These are phyloP conservation scores for Globisporangium nodosum DNA, from an alignment of 352 stramenopile species.

Conservation along the genomic window DNA sequence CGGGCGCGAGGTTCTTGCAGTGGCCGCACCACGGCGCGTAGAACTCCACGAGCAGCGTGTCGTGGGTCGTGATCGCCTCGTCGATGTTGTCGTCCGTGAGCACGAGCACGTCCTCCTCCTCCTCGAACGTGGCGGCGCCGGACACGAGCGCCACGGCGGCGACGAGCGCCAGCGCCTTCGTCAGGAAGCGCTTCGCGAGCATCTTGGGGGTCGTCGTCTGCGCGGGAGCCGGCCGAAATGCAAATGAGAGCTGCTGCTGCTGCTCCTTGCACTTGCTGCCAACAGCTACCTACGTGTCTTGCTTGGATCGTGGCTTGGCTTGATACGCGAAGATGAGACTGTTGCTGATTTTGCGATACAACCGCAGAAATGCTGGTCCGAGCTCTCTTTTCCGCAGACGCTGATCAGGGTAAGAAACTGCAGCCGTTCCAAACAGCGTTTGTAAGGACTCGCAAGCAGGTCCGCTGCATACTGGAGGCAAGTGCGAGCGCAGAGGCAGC, in stretches of 20 bases:
- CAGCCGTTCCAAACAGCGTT: background rate
- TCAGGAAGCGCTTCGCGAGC: slow-evolving; percentile 52
- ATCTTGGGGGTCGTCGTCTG: slow-evolving; percentile 16
- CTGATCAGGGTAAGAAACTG: background rate
- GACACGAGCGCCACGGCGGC: slow-evolving; percentile 39
- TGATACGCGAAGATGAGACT: background rate
- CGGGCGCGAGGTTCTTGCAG: slow-evolving; percentile 89
- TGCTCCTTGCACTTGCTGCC: background rate
- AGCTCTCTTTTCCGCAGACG: slow-evolving; percentile 14
- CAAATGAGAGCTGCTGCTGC: background rate
- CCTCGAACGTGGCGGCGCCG: slow-evolving; percentile 52
- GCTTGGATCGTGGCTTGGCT: background rate
- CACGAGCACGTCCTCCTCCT: slow-evolving; percentile 90
- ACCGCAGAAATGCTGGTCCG: background rate
- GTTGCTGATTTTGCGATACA: background rate
- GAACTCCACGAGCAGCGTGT: slow-evolving; percentile 92
- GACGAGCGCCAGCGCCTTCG: slow-evolving; percentile 39
- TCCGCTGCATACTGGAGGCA: slow-evolving; percentile 10
- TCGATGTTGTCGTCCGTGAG: slow-evolving; percentile 91
- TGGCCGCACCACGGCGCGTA: slow-evolving; percentile 94
- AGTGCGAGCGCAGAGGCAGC: slow-evolving; percentile 1
- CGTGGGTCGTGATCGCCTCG: slow-evolving; percentile 73
- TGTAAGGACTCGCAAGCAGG: background rate
- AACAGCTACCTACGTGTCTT: background rate
- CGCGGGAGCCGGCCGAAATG: slow-evolving; percentile 1